Base-by-base conservation (phyloP, 192 early-diverging fungal genomes). In the Umbelopsis sp. region DNA sequence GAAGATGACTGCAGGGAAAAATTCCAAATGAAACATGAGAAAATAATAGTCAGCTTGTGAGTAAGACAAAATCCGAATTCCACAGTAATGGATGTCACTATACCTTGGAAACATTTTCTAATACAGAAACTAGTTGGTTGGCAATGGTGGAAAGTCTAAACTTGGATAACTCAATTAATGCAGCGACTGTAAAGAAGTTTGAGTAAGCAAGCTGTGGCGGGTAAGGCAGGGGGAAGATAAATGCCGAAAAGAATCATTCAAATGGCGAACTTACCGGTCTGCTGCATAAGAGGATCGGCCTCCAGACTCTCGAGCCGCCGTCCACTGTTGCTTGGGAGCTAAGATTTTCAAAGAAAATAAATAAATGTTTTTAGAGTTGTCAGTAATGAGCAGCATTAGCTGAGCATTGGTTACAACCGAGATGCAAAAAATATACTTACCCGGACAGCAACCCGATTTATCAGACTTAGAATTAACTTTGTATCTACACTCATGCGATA, bases 261-360 rank as follows among this genome's bases (percentile, higher is more conserved):
- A 62, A 68, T 65, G 26, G 47, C 5, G 43, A 34, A 43, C 59
- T 74, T 68, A 78, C 77, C 56, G 2, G 86, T 92, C 79, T 93
- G 91, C 72, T 88, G 86, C 74, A 96, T 88, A 65, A 93, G 83
- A 25, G 91, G 88, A 83, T 95, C 94, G 50, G 80, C 65, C 53
- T 94, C 88, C 59, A 96, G 80, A 32, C 80, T 76, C 14, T 90
- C 85, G 49, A 92, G 78, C 44, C 81, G 80, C 73, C 83, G 76
- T 17, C 90, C 88, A 50, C 89, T 92, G 70, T 91, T 91, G 70
- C 87, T 85, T 32, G 93, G 93, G 71, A 94, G 81, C 93, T 94
- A 65, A n/a, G n/a, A n/a, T 32, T 72, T 34, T 52, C 26, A 53
- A 56, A 4, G 52, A 72, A 41, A 68, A 31, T 38, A 44, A 41